Conservation (phyloP, 1,284 basidiomycete genomes). For the Microbotryomycetes sp. region DNA sequence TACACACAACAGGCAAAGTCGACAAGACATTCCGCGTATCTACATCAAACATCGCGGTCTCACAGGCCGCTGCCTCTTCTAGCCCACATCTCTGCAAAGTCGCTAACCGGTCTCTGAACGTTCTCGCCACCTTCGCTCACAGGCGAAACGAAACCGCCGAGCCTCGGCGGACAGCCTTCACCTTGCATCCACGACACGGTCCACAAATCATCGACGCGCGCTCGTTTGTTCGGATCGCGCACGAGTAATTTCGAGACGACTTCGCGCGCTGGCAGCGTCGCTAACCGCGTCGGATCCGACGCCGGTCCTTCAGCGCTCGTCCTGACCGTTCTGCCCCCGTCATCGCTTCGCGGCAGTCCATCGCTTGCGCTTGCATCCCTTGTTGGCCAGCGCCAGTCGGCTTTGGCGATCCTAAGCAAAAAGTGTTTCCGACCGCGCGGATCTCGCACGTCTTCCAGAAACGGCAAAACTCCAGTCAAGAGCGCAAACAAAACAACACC, state of each 20-base stretch:
- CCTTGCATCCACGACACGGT: slow-evolving; percentile 57
- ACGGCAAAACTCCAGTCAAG: slow-evolving; percentile 56
- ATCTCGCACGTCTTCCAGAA: slow-evolving; percentile 43
- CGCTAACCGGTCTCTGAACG: too few species aligned
- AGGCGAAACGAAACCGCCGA: not conserved
- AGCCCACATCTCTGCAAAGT: not conserved
- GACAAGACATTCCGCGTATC: not conserved
- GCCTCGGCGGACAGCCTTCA: slow-evolving; percentile 32
- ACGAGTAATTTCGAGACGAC: slow-evolving; percentile 60
- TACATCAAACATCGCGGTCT: too few species aligned
- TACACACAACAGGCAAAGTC: not conserved
- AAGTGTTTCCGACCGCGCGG: slow-evolving; percentile 36
- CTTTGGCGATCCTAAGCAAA: slow-evolving; percentile 68
- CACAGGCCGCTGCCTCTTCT: not conserved
- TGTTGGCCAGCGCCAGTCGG: slow-evolving; percentile 63
- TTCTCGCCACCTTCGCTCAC: too few species aligned
- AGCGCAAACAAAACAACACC: slow-evolving; percentile 76
- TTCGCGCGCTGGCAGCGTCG: slow-evolving; percentile 48
- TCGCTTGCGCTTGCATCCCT: not conserved
- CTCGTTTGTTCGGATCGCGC: slow-evolving; percentile 57
- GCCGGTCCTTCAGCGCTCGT: slow-evolving; percentile 30
- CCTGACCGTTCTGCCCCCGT: slow-evolving; percentile 32
- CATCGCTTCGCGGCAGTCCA: not conserved
- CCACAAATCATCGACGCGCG: slow-evolving; percentile 57
- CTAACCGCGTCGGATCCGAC: slow-evolving; percentile 39